Evolutionary conservation across 148 eudicot genomes (phyloP).

Genomic region (Simmondsia chinensis): DNA sequence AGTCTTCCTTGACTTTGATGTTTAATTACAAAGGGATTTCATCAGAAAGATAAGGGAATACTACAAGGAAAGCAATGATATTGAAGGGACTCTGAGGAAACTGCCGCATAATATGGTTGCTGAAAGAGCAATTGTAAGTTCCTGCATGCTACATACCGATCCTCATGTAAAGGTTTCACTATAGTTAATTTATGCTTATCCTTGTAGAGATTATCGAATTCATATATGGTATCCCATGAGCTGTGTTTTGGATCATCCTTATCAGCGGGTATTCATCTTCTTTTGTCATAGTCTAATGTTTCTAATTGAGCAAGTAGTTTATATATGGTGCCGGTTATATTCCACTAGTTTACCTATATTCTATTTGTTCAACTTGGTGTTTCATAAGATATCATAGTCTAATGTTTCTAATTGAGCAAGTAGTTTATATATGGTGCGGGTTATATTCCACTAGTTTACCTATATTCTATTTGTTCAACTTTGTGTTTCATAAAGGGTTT

Average conservation of each 20-base stretch:
- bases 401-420: too few relatives aligned
- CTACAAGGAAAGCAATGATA: slow-evolving; percentile 72
- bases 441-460: too few relatives aligned
- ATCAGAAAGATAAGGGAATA: slow-evolving; percentile 61
- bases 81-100: slow-evolving; percentile 76
- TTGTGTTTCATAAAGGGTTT: too few relatives aligned
- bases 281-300: too few relatives aligned
- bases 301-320: too few relatives aligned
- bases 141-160: slow-evolving; percentile 5
- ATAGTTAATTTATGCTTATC: too few relatives aligned
- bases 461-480: too few relatives aligned
- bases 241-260: not conserved
- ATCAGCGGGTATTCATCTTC: not conserved
- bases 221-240: not conserved
- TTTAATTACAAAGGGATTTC: slow-evolving; percentile 64
- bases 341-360: too few relatives aligned
- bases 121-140: slow-evolving; percentile 89
- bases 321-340: too few relatives aligned
- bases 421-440: too few relatives aligned
- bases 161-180: not conserved
- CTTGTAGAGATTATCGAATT: not conserved
- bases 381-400: too few relatives aligned
- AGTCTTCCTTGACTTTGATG: slow-evolving; percentile 36
- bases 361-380: too few relatives aligned
- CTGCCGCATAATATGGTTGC: slow-evolving; percentile 81